Percentiles rank a stretch among this genome's conserved stretches.
phyloP scores from a whole-genome alignment of 1,284 basidiomycete species.

The Microbotryum silenes-acaulis region DNA sequence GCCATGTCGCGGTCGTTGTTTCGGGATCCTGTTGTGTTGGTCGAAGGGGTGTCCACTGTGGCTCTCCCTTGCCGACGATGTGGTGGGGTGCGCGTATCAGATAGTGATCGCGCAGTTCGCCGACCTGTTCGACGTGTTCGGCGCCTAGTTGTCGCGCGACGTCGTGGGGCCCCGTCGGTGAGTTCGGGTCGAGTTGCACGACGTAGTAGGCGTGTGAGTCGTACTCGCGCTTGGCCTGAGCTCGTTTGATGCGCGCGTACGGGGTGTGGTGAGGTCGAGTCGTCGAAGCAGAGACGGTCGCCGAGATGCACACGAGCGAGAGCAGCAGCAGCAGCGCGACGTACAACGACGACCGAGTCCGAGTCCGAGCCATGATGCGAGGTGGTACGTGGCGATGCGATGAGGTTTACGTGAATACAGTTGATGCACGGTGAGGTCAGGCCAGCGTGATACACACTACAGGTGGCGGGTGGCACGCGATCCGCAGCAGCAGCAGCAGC shows the following conservation, averaged over 20 bases:
- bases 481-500: too few species aligned
- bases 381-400: too few species aligned
- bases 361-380: too few species aligned
- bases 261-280: too few species aligned
- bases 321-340: too few species aligned
- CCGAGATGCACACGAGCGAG: too few species aligned
- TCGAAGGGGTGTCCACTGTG: neutral
- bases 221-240: conserved; percentile 46
- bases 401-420: too few species aligned
- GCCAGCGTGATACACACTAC: too few species aligned
- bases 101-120: conserved; percentile 76
- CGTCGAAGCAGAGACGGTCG: too few species aligned
- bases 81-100: conserved; percentile 56
- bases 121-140: conserved; percentile 78
- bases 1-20: neutral
- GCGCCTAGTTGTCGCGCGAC: conserved; percentile 60
- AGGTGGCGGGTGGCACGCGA: too few species aligned
- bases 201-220: conserved; percentile 84
- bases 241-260: conserved; percentile 1
- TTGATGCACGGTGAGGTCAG: too few species aligned
- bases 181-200: conserved; percentile 59
- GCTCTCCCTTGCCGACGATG: conserved; percentile 4
- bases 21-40: neutral
- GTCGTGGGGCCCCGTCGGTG: conserved; percentile 22
- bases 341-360: too few species aligned